Evolutionary conservation across 2,329 filamentous ascomycete genomes (phyloP), one percentile per base, ranked within the genome.

Genomic region (Geoglossum cookeanum): DNA sequence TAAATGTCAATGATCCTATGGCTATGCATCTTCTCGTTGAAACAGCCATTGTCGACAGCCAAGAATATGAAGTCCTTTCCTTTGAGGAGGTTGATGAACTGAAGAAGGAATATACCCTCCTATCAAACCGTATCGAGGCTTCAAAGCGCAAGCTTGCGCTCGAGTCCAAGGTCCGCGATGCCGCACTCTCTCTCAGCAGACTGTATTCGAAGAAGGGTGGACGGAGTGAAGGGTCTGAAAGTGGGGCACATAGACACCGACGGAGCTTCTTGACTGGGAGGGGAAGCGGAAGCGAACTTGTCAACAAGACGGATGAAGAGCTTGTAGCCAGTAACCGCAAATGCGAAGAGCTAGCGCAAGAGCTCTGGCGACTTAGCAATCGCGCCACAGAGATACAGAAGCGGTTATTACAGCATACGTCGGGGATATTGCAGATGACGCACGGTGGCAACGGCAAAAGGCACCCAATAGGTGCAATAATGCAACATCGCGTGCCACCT

Each of bases 91-190:
- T 96, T 33, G 92, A 97, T 62, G 78, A 80, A 52, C 72, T 97
- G 64, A 98, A 97, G 75, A 94, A 89, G 68, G 87, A 95, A 72
- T 79, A 83, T 61, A 78, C 81, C 59, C 74, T 80, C 39, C 71
- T 97, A 55, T 76, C 78, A 30, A 79, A 83, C 65, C 84, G 87
- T n/a, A 83, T 95, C 62, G 86, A 91, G 60, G 83, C 87, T 42
- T 83, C 87, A 22, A 81, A 84, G 62, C 80, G 87, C 59, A 95
- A 91, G 69, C 76, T 98, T 42, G 82, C 83, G 35, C 81, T 97
- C 51, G 92, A 98, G 69, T 85, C 83, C 57, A 98, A 97, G 72
- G 88, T 96, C 64, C 85, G 89, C 64, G 91, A 97, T 75, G 92
- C 92, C 0, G 88, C 92, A 9, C 79, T 84, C 61, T 94, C 89